Percentiles rank a stretch among this genome's conserved stretches.
These are phyloP conservation scores for Fusarium verrucosum DNA, from an alignment of 2,329 filamentous ascomycete genomes.

Conservation along the genomic window DNA sequence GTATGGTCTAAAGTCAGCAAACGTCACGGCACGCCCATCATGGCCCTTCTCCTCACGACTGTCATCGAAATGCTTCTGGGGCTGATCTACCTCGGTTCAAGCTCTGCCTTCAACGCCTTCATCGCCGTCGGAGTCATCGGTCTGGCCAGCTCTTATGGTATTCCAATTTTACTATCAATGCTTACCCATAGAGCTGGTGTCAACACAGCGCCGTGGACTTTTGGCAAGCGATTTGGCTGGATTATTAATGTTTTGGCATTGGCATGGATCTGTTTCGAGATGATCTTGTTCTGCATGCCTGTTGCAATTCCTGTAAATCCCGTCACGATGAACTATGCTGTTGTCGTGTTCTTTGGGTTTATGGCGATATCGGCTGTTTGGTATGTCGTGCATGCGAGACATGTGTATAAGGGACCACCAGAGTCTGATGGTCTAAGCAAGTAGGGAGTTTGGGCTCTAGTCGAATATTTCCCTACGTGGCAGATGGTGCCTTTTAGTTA, in stretches of 20 bases:
- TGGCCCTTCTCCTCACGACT: slow-evolving; percentile 73
- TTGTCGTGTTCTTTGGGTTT: slow-evolving; percentile 72
- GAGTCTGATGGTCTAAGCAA: slow-evolving; percentile 34
- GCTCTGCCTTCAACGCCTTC: slow-evolving; percentile 80
- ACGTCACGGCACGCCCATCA: slow-evolving; percentile 73
- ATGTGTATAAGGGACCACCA: slow-evolving; percentile 41
- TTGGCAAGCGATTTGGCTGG: slow-evolving; percentile 71
- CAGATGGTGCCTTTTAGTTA: not conserved
- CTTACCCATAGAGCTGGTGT: slow-evolving; percentile 71
- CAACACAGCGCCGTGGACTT: slow-evolving; percentile 69
- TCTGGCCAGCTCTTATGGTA: slow-evolving; percentile 76
- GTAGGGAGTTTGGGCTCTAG: not conserved
- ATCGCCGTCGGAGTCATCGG: slow-evolving; percentile 83
- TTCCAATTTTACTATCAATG: slow-evolving; percentile 77
- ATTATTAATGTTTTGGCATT: slow-evolving; percentile 73
- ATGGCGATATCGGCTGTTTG: slow-evolving; percentile 66
- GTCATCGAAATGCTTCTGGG: slow-evolving; percentile 75
- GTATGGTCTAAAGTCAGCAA: slow-evolving; percentile 73
- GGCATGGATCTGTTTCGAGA: slow-evolving; percentile 73
- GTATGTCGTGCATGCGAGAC: slow-evolving; percentile 64
- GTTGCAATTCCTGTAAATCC: slow-evolving; percentile 66
- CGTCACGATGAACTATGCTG: slow-evolving; percentile 71
- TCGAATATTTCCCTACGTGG: not conserved
- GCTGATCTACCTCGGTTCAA: slow-evolving; percentile 80
- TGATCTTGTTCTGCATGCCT: slow-evolving; percentile 82